Base-by-base conservation (phyloP, 2,329 filamentous ascomycete species). In the Verticillium tricorpus region DNA sequence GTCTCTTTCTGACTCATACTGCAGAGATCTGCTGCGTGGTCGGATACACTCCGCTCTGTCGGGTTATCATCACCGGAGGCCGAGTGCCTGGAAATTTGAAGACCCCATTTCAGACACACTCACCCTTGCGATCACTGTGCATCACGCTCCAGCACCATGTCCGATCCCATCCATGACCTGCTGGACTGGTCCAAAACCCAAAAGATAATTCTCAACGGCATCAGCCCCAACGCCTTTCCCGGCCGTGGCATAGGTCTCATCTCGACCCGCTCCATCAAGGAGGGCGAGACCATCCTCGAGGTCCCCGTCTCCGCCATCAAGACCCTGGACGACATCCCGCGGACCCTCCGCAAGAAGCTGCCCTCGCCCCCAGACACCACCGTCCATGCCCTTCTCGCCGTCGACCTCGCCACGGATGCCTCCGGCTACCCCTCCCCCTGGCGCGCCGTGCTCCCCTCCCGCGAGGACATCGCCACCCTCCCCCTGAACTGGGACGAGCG, bases 191-290 rank as follows among this genome's bases (percentile, higher is more conserved):
- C 89, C 1, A 72, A 80, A 54, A 74, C 76, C 1, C 82, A 86
- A 62, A 90, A 90, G 15, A 83, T 96, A 32, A 75, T 82, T 39
- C 83, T 92, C 66, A 81, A 89, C 68, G 88, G 87, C 32, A 85
- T 96, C 57, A 78, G 79, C 2, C 88, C 92, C 5, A 82, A 86
- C 50, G 79, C 79, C 45, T 87, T 96, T 17, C 84, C 88, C 6
- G 89, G 88, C 1, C 83, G 90, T 60, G 93, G 93, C 32, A 83
- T 95, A 60, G 93, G 93, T 56, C 87, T 97, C 61, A 82, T 93
- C 58, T 89, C 92, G 5, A 88, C 85, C 14, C 82, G 83, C 32
- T 77, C 82, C 15, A 82, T 95, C 64, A 78, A 89, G 78, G 64
- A 71, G 56, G 68, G 71, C 61, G 84, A 90, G 63, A 74, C 78